A percentile compares a stretch with the other conserved stretches of the same genome.
These are phyloP conservation scores for Dysphania ambrosioides DNA, from an alignment of 148 eudicot genomes.

Conservation along the genomic window DNA sequence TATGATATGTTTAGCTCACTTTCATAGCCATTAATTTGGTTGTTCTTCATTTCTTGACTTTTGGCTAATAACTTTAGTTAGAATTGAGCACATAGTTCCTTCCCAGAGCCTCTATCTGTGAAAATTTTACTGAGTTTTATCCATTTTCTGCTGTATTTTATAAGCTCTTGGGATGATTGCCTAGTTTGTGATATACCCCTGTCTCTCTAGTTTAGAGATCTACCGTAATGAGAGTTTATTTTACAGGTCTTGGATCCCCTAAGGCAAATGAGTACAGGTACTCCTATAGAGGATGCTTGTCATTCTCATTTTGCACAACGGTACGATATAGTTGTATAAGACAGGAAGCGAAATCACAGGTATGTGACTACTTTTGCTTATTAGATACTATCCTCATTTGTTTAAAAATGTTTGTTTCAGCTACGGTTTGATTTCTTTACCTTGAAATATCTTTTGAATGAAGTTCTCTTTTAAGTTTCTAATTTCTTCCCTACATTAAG, in stretches of 20 bases:
- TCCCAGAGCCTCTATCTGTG: not conserved
- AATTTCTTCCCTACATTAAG: too few species aligned
- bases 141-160: not conserved
- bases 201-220: not conserved
- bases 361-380: conserved; percentile 29
- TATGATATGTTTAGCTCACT: not conserved
- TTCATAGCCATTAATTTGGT: too few species aligned
- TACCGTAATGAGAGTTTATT: not conserved
- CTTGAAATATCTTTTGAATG: too few species aligned
- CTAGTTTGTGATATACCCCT: too few species aligned
- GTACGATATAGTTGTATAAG: conserved; percentile 94
- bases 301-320: conserved; percentile 99
- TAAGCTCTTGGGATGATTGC: too few species aligned
- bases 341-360: conserved; percentile 97
- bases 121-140: not conserved
- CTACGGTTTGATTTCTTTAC: not conserved
- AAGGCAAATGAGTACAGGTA: conserved; percentile 69
- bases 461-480: too few species aligned
- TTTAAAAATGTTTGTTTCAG: not conserved
- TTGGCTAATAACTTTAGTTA: not conserved
- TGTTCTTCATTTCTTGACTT: not conserved
- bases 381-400: not conserved
- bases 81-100: not conserved
- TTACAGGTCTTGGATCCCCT: conserved; percentile 86
- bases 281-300: conserved; percentile 96